phyloP scores from a whole-genome alignment of 306 rosid species.

The Abrus pulchellus region DNA sequence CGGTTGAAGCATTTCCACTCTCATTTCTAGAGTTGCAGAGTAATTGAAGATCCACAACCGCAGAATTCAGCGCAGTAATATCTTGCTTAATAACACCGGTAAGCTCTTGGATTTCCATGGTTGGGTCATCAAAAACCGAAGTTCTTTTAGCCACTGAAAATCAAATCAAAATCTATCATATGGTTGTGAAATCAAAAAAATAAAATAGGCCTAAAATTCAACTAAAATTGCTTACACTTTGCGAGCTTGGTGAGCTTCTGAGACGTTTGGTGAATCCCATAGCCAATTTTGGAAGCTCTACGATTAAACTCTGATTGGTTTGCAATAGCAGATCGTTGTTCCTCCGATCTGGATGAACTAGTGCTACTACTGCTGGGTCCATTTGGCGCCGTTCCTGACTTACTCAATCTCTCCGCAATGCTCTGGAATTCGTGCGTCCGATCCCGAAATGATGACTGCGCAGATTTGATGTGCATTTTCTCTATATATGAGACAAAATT shows the following conservation, averaged over 20 bases:
- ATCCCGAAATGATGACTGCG: constrained; percentile 87
- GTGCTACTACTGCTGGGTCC: constrained; percentile 52
- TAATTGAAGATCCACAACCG: constrained; percentile 93
- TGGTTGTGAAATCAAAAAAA: background rate
- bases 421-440: constrained; percentile 83
- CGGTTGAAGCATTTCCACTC: constrained; percentile 78
- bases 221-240: constrained; percentile 67
- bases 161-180: background rate
- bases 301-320: constrained; percentile 84
- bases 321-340: constrained; percentile 72
- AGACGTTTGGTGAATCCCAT: constrained; percentile 91
- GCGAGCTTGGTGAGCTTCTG: constrained; percentile 95
- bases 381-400: constrained; percentile 60
- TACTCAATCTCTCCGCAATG: constrained; percentile 81
- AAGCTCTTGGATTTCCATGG: constrained; percentile 92
- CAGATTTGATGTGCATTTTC: constrained; percentile 62
- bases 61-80: constrained; percentile 91
- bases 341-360: constrained; percentile 68
- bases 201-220: background rate
- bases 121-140: constrained; percentile 91
- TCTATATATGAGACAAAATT: background rate
- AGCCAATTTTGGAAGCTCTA: constrained; percentile 91
- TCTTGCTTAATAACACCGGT: constrained; percentile 93
- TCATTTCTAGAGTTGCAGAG: constrained; percentile 72
- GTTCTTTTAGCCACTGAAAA: constrained; percentile 93